phyloP scores from a whole-genome alignment of 208 protist genomes.

The Leptomonas pyrrhocoris region DNA sequence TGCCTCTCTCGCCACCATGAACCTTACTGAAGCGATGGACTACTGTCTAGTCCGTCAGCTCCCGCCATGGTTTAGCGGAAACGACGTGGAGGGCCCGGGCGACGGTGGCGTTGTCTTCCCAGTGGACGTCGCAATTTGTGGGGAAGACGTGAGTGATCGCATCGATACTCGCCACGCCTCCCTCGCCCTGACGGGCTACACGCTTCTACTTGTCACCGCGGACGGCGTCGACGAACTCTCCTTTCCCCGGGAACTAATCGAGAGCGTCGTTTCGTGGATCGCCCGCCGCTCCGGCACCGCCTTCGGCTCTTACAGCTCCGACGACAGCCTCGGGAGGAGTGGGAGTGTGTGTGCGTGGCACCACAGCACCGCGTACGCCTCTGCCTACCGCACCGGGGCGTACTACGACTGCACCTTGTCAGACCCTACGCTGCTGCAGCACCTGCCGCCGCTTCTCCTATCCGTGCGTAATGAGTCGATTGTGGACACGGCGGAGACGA shows the following conservation, averaged over 20 bases:
- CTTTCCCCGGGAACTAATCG: conserved; percentile 64
- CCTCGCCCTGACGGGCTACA: conserved; percentile 30
- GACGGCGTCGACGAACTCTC: conserved; percentile 35
- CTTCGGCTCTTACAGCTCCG: background rate
- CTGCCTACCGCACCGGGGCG: conserved; percentile 41
- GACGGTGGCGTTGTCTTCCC: conserved; percentile 48
- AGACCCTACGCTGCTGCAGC: background rate
- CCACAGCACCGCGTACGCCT: conserved; percentile 2
- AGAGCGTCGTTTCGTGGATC: conserved; percentile 47
- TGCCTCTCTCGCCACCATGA: background rate
- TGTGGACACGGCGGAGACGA: conserved; percentile 18
- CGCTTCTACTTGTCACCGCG: conserved; percentile 33
- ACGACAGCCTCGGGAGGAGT: conserved; percentile 1
- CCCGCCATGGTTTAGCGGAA: conserved; percentile 11
- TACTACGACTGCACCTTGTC: conserved; percentile 25
- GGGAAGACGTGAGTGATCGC: conserved; percentile 43
- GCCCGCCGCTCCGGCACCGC: background rate
- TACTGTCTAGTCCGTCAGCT: conserved; percentile 42
- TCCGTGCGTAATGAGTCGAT: conserved; percentile 37
- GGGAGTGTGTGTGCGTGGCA: conserved; percentile 27
- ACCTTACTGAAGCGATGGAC: conserved; percentile 13
- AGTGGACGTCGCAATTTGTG: conserved; percentile 44
- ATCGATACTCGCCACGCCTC: conserved; percentile 27
- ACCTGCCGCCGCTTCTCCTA: conserved; percentile 45
- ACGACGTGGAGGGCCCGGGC: background rate